Evolutionary conservation across 164 flowering plant species (phyloP).

Genomic region (Kalanchoe fedtschenkoi): DNA sequence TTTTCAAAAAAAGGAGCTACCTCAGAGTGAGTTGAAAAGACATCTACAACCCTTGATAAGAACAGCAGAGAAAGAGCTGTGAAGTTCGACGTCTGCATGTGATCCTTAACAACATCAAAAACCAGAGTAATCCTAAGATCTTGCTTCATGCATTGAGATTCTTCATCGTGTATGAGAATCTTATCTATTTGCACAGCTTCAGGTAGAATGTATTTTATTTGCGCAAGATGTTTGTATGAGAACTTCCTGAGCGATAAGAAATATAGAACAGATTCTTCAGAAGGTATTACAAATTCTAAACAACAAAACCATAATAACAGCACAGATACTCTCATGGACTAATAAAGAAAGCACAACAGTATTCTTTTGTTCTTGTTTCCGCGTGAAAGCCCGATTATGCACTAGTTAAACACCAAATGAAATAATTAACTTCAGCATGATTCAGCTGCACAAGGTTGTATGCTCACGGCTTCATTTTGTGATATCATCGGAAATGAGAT

Average conservation of each 20-base stretch:
- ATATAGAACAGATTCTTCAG: not conserved
- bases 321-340: not conserved
- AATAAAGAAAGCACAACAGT: not conserved
- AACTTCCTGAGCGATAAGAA: conserved; percentile 38
- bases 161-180: conserved; percentile 40
- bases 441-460: too few species aligned
- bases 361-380: not conserved
- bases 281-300: not conserved
- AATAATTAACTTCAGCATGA: too few species aligned
- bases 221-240: conserved; percentile 45
- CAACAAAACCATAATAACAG: not conserved
- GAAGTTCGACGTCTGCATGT: conserved; percentile 27
- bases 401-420: too few species aligned
- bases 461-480: too few species aligned
- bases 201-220: conserved; percentile 55
- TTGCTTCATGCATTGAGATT: conserved; percentile 57
- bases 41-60: conserved; percentile 31
- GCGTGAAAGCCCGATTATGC: not conserved
- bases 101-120: conserved; percentile 29
- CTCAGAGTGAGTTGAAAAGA: conserved; percentile 33
- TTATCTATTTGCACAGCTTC: conserved; percentile 55
- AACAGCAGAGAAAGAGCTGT: conserved; percentile 35
- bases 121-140: conserved; percentile 39
- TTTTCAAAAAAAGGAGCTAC: conserved; percentile 18
- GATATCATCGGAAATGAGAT: too few species aligned